Evolutionary conservation across 208 protist species (phyloP).

Genomic region (Leishmania tropica): DNA sequence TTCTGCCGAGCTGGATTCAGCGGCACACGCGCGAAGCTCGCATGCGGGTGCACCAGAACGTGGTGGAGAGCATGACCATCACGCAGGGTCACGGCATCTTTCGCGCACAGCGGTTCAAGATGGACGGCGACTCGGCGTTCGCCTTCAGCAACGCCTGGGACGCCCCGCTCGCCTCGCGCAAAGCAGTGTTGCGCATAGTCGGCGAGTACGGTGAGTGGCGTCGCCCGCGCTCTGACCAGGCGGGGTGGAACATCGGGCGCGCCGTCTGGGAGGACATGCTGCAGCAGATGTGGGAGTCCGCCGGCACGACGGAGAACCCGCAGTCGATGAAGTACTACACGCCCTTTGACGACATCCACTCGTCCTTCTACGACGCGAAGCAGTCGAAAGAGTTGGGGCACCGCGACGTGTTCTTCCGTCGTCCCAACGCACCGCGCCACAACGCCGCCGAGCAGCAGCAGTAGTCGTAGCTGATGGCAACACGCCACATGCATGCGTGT

Average conservation of each 20-base stretch:
- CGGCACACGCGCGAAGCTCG: conserved; percentile 86
- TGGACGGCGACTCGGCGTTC: conserved; percentile 85
- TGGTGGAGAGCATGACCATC: conserved; percentile 91
- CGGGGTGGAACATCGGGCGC: conserved; percentile 80
- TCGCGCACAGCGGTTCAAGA: conserved; percentile 90
- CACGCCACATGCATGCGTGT: not conserved
- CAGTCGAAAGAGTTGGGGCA: conserved; percentile 89
- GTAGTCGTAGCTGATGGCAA: not conserved
- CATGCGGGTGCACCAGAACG: conserved; percentile 89
- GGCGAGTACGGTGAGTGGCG: conserved; percentile 94
- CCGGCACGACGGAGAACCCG: conserved; percentile 81
- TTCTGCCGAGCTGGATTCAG: conserved; percentile 89
- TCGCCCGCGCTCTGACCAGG: conserved; percentile 73
- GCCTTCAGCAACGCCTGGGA: conserved; percentile 92
- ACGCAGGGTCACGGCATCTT: conserved; percentile 89
- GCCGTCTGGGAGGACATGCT: conserved; percentile 89
- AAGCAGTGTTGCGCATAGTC: conserved; percentile 88
- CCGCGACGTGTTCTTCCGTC: conserved; percentile 87
- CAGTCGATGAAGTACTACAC: conserved; percentile 95
- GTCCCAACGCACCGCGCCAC: conserved; percentile 84
- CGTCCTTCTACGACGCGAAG: conserved; percentile 77
- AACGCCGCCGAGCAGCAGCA: conserved; percentile 68
- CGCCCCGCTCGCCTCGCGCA: conserved; percentile 80
- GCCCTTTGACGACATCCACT: conserved; percentile 84
- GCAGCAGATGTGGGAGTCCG: conserved; percentile 87